Evolutionary conservation across 192 early-diverging fungal genomes (phyloP), one percentile per base, ranked within the genome.

Genomic region (Piromyces finnis): DNA sequence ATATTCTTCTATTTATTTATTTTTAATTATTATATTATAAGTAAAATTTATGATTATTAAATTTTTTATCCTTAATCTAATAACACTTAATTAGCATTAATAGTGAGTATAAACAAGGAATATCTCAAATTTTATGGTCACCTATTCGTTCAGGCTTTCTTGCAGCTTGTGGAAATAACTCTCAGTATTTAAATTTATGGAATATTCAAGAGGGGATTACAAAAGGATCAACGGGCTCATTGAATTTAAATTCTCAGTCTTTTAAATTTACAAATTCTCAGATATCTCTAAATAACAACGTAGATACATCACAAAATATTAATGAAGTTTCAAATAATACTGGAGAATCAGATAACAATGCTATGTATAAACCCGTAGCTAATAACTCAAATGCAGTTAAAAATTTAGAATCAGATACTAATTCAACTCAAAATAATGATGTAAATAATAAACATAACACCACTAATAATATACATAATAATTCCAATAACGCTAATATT

Each of bases 71-170:
- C 17, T 68, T 68, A 68, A 68, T 18, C n/a, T 6, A 68, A n/a
- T 68, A 26, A n/a, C 22, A 68, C 51, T 68, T 68, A 68, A 68
- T 68, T 68, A 68, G 26, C n/a, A 68, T 68, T 68, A 68, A 68
- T n/a, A 68, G 51, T 18, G 80, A 59, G 27, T 81, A 30, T n/a
- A 35, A 35, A 18, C 29, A 77, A 28, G 85, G 86, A 17, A 83
- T 93, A 51, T 83, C 84, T 29, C 88, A 89, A 28, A 86, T 95
- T 77, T 51, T 83, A 22, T 95, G 91, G 86, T 90, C 88, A 35
- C 86, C 88, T 2, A 68, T 83, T n/a, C 85, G 90, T 18, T 79
- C 87, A 17, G 92, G 92, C 18, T 81, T 91, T 51, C 80, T 95
- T 13, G 90, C 91, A 0, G 87, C 86, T 3, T 81, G 89, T 22